Evolutionary conservation across 129 eudicot genomes (phyloP).

Genomic region (Arctium lappa): DNA sequence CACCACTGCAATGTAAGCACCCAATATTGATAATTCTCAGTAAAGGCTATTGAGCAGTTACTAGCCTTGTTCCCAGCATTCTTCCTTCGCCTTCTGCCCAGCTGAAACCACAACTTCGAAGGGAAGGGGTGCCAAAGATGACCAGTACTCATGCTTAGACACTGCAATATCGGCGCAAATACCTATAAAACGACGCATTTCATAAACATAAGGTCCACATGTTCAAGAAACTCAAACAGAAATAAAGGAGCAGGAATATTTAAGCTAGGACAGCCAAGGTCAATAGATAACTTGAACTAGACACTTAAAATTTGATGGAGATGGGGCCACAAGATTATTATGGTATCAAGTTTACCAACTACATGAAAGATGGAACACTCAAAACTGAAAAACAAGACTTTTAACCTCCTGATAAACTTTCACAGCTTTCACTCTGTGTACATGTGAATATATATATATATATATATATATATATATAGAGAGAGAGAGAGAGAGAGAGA

Average conservation of each 20-base stretch:
- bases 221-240: background rate
- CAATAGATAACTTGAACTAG: background rate
- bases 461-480: too few relatives aligned
- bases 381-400: background rate
- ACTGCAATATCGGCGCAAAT: constrained; percentile 89
- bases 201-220: background rate
- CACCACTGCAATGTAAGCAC: background rate
- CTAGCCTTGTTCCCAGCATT: constrained; percentile 73
- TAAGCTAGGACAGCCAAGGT: background rate
- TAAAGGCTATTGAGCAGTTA: constrained; percentile 24
- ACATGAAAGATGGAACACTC: background rate
- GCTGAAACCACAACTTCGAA: constrained; percentile 92
- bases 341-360: background rate
- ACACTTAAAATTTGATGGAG: background rate
- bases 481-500: background rate
- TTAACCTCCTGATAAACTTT: background rate
- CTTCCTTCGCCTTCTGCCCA: constrained; percentile 97
- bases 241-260: background rate
- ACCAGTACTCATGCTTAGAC: constrained; percentile 89
- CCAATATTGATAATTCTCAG: background rate
- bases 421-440: background rate
- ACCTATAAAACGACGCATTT: constrained; percentile 41
- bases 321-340: background rate
- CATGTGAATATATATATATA: background rate
- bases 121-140: constrained; percentile 98